Base-by-base conservation (phyloP, 2,329 filamentous ascomycete species). In the Xylaria sp. region DNA sequence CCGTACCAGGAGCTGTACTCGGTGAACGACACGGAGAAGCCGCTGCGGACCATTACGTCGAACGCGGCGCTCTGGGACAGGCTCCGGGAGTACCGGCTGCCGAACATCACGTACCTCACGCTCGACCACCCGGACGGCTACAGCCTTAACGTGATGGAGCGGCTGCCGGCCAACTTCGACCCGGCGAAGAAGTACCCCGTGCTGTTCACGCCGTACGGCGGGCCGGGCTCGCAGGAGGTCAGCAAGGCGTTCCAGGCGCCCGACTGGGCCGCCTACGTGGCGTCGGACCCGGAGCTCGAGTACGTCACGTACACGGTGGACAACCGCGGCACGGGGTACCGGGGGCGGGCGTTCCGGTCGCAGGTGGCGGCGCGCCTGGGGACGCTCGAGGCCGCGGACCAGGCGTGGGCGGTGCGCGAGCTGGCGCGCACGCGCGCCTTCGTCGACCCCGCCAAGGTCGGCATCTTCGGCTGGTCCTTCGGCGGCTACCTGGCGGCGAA, bases 381-480 rank as follows among this genome's bases (percentile, higher is more conserved):
- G 13, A 76, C 79, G 26, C 76, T 88, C 2, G 87, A 90, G 65
- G 79, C 86, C 0, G 69, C 80, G 18, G 87, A 90, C 65, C 87
- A 90, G 66, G 81, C 89, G 61, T 88, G 82, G 79, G 86, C 85
- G 0, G 86, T 86, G 0, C 73, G 79, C 54, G 70, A 84, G 64
- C 75, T 87, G 2, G 74, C 77, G n/a, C n/a, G n/a, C 0, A 67
- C 72, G 26, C 73, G 75, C 54, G 50, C 71, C 0, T 89, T 78
- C 66, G 76, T 89, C 52, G 82, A 89, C 63, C 68, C 72, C 1
- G 68, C 79, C 9, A 80, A 85, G 63, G 77, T 89, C 13, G 85
- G 80, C 39, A 88, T 89, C 65, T 89, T 82, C 75, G 87, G 87
- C 1, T 88, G 84, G 85, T 86, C 81, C 0, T 89, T 82, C 61